These are phyloP conservation scores for Yarrowia bubula DNA, from an alignment of 805 yeast species.

Conservation along the genomic window DNA sequence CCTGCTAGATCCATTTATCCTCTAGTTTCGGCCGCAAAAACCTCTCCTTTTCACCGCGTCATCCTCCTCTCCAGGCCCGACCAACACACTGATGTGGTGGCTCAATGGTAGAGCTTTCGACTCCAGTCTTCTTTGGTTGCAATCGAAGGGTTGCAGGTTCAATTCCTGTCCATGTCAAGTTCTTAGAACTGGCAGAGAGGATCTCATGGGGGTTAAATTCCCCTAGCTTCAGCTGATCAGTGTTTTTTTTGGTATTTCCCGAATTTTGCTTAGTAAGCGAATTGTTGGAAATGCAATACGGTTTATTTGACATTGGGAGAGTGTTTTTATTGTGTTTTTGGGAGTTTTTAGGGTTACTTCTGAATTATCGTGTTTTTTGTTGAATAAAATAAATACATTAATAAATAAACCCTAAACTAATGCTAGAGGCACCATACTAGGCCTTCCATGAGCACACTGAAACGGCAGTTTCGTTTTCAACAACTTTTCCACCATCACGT, in stretches of 20 bases:
- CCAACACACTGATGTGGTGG: constrained; percentile 45
- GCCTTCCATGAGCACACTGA: constrained; percentile 16
- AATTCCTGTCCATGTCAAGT: constrained; percentile 72
- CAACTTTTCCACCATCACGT: not conserved
- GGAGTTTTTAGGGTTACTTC: too few species aligned
- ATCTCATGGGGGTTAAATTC: constrained; percentile 1
- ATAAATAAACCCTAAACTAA: not conserved
- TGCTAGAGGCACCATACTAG: constrained; percentile 7
- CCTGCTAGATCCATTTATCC: not conserved
- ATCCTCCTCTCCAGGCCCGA: not conserved
- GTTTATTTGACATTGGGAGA: not conserved
- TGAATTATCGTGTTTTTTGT: not conserved
- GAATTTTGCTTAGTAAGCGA: not conserved
- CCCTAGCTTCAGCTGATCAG: constrained; percentile 16
- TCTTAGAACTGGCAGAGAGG: constrained; percentile 13
- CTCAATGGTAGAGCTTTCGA: constrained; percentile 81
- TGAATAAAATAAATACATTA: not conserved
- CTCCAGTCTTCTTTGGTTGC: constrained; percentile 49
- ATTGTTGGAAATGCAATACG: too few species aligned
- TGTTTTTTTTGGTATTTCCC: not conserved
- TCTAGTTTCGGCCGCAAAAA: not conserved
- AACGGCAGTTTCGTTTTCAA: not conserved
- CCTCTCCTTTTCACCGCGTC: not conserved
- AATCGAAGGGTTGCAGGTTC: constrained; percentile 80
- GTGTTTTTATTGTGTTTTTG: not conserved